Percentiles rank a stretch among this genome's conserved stretches.
phyloP scores from a whole-genome alignment of 192 early-diverging fungal genomes.

The Coemansia nantahalensis region DNA sequence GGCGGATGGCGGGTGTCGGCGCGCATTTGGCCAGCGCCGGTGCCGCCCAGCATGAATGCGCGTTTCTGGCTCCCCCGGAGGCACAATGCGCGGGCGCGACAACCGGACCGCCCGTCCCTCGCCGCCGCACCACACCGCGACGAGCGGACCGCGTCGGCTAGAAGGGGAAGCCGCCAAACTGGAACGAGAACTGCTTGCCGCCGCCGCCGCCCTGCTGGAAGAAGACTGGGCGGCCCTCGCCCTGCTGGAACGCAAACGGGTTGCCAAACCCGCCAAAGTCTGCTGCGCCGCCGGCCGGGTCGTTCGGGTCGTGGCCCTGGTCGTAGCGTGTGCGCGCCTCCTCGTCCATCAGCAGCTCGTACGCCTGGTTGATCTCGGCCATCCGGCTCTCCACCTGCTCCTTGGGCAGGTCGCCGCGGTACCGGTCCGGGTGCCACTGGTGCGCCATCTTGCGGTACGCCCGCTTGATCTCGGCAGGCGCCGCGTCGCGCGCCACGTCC shows the following conservation, averaged over 20 bases:
- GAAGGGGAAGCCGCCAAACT: conserved; percentile 55
- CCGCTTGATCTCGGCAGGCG: conserved; percentile 80
- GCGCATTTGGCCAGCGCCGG: too few species aligned
- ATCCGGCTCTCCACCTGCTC: conserved; percentile 86
- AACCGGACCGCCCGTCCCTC: too few species aligned
- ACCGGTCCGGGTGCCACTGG: conserved; percentile 82
- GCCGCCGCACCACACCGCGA: too few species aligned
- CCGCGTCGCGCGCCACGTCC: conserved; percentile 72
- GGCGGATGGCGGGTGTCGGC: too few species aligned
- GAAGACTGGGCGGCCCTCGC: conserved; percentile 55
- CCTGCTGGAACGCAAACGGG: conserved; percentile 56
- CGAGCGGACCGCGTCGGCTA: too few species aligned
- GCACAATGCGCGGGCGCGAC: too few species aligned
- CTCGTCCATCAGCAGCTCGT: conserved; percentile 77
- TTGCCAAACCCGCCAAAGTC: conserved; percentile 37
- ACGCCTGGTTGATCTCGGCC: conserved; percentile 90
- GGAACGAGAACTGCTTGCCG: conserved; percentile 47
- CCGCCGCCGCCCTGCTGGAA: conserved; percentile 57
- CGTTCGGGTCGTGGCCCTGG: conserved; percentile 77
- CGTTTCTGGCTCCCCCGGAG: too few species aligned
- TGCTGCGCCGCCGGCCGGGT: conserved; percentile 56
- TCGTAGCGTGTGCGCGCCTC: conserved; percentile 66
- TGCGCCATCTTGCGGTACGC: conserved; percentile 88
- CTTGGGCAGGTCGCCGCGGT: conserved; percentile 69
- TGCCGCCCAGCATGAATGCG: too few species aligned